phyloP scores from a whole-genome alignment of 257 asterid genomes.

The Marsdenia floribunda region DNA sequence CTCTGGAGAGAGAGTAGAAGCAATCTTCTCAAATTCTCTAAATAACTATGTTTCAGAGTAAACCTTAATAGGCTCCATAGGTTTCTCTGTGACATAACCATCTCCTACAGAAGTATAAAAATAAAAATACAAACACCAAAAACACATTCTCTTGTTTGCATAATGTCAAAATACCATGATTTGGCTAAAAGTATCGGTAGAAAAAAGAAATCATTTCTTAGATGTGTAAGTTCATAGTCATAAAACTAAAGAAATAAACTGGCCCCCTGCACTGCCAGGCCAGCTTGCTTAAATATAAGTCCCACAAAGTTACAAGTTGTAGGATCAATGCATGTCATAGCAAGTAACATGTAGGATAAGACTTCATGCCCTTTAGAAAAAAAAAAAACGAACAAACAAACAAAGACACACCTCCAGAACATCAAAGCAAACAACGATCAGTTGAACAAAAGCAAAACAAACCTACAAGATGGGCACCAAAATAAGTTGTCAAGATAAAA shows the following conservation, averaged over 20 bases:
- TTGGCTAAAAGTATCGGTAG: not conserved
- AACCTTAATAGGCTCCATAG: conserved; percentile 89
- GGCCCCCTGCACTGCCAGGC: not conserved
- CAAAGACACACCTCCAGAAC: too few species aligned
- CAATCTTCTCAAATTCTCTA: conserved; percentile 93
- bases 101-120: conserved; percentile 51
- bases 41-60: conserved; percentile 91
- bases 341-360: not conserved
- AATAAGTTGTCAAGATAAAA: conserved; percentile 9
- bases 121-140: not conserved
- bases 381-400: too few species aligned
- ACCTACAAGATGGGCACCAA: conserved; percentile 46
- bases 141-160: not conserved
- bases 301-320: not conserved
- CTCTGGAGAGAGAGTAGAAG: conserved; percentile 87
- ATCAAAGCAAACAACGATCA: conserved; percentile 76
- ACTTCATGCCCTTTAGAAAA: too few species aligned
- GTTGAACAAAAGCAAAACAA: conserved; percentile 93
- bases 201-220: not conserved
- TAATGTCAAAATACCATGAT: not conserved
- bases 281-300: not conserved
- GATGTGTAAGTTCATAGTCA: not conserved
- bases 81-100: conserved; percentile 81
- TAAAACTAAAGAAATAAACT: not conserved
- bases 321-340: not conserved